Evolutionary conservation across 139 green algal species (phyloP), one percentile per base, ranked within the genome.

Genomic region (Chlorella sorokiniana): DNA sequence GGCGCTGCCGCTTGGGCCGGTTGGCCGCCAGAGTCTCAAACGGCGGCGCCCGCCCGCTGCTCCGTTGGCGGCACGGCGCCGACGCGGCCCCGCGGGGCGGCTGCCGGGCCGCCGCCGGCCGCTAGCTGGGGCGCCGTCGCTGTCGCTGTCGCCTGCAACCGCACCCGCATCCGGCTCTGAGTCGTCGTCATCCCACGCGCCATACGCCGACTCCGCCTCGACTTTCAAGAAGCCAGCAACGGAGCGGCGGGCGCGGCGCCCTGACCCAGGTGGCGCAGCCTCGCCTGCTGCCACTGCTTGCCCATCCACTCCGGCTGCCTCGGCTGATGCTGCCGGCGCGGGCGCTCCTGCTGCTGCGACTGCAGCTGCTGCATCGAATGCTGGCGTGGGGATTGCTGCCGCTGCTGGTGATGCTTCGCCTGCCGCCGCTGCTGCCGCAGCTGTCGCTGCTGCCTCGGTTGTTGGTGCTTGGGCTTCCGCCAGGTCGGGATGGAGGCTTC

Each of bases 1-100:
- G 56, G 1, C 76, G 76, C 76, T 82, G 48, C 16, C 76, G 44
- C 56, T 65, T 73, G 33, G 45, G 45, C 59, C 67, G 65, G 56
- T 37, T 45, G 23, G 22, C 37, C 0, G 56, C 25, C 22, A 82
- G 20, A 2, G 59, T 68, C 45, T 74, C 70, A 4, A 51, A 18
- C 10, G 65, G 68, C n/a, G 20, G 29, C 37, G 4, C 37, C 37
- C 64, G 44, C 7, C 45, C 33, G 76, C 33, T 16, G 18, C 18
- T 10, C 56, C 14, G 23, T 22, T 16, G 18, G 56, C 56, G 56
- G 18, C 22, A 22, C 56, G 6, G 56, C 67, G 48, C 35, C 5
- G 20, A 38, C 23, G 18, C 16, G 7, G 42, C 8, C 7, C 73
- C 31, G 41, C 69, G 44, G n/a, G n/a, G n/a, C 44, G n/a, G 69